Percentiles rank a stretch among this genome's conserved stretches.
Evolutionary conservation across 306 rosid genomes (phyloP).

Genomic region (Morella rubra): DNA sequence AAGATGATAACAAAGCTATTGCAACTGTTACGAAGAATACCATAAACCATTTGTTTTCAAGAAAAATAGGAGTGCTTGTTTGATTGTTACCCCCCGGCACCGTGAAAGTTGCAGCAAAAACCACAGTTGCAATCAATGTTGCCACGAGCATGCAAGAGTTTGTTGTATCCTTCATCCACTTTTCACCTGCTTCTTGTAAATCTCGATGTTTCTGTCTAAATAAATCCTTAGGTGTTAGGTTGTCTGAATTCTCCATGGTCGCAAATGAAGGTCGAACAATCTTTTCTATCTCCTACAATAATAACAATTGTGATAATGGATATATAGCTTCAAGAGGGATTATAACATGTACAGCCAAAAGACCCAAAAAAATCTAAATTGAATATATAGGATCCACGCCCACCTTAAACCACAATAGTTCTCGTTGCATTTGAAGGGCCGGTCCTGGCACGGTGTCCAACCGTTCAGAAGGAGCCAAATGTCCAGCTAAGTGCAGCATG

Average conservation of each 20-base stretch:
- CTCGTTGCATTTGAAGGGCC: too few species aligned
- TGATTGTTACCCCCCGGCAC: too few species aligned
- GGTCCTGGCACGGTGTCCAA: too few species aligned
- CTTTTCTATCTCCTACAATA: slow-evolving; percentile 47
- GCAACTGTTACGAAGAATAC: too few species aligned
- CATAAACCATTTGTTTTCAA: too few species aligned
- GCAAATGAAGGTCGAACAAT: slow-evolving; percentile 26
- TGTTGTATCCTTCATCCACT: slow-evolving; percentile 57
- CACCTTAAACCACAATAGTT: too few species aligned
- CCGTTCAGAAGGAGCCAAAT: too few species aligned
- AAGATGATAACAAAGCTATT: too few species aligned
- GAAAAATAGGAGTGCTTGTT: too few species aligned
- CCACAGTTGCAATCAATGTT: slow-evolving; percentile 7
- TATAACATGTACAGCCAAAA: neutral
- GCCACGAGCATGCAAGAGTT: slow-evolving; percentile 51
- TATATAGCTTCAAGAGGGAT: too few species aligned
- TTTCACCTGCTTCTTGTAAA: slow-evolving; percentile 33
- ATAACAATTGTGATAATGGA: neutral
- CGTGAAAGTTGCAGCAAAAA: too few species aligned
- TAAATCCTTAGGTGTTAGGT: slow-evolving; percentile 35
- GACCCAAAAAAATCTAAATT: neutral
- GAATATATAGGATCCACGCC: neutral
- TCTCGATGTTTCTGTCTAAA: slow-evolving; percentile 37
- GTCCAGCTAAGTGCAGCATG: too few species aligned
- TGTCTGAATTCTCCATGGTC: slow-evolving; percentile 29